Conservation (phyloP, 2,329 filamentous ascomycete species). For the Pseudomassariella vexata region DNA sequence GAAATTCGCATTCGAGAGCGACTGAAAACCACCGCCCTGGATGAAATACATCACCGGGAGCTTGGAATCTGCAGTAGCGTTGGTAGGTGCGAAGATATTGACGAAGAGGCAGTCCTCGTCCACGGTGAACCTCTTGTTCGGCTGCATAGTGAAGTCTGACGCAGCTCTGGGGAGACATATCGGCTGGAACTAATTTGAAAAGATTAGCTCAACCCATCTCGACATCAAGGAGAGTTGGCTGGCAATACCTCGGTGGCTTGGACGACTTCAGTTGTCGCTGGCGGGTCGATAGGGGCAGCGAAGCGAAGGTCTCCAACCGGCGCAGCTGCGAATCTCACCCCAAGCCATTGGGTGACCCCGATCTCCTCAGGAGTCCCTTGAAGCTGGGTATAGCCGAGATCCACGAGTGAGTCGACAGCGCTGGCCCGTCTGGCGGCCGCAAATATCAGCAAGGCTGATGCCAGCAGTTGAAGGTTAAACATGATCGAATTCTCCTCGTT, state of each 20-base stretch:
- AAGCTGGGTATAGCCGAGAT: slow-evolving; percentile 41
- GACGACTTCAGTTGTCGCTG: neutral
- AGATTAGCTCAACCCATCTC: too few species aligned
- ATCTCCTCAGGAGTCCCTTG: slow-evolving; percentile 29
- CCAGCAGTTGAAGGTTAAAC: too few species aligned
- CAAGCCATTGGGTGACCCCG: slow-evolving; percentile 56
- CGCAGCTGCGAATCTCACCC: slow-evolving; percentile 6
- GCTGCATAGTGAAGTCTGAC: slow-evolving; percentile 24
- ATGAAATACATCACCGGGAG: slow-evolving; percentile 54
- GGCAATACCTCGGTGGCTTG: slow-evolving; percentile 2
- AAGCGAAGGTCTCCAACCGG: slow-evolving; percentile 5
- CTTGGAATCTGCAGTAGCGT: slow-evolving; percentile 36
- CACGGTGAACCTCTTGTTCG: slow-evolving; percentile 13
- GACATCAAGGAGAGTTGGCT: too few species aligned
- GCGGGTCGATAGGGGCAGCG: slow-evolving; percentile 4
- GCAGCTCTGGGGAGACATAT: too few species aligned
- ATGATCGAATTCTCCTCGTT: too few species aligned
- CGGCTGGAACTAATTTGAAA: too few species aligned
- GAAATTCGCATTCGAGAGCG: slow-evolving; percentile 38
- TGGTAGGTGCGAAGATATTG: slow-evolving; percentile 52
- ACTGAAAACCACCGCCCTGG: slow-evolving; percentile 53
- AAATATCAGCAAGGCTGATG: too few species aligned
- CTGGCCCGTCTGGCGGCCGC: too few species aligned
- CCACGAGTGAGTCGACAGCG: too few species aligned
- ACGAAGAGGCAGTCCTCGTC: slow-evolving; percentile 62